These are phyloP conservation scores for Priceomyces haplophilus DNA, from an alignment of 805 yeast genomes.

Conservation along the genomic window DNA sequence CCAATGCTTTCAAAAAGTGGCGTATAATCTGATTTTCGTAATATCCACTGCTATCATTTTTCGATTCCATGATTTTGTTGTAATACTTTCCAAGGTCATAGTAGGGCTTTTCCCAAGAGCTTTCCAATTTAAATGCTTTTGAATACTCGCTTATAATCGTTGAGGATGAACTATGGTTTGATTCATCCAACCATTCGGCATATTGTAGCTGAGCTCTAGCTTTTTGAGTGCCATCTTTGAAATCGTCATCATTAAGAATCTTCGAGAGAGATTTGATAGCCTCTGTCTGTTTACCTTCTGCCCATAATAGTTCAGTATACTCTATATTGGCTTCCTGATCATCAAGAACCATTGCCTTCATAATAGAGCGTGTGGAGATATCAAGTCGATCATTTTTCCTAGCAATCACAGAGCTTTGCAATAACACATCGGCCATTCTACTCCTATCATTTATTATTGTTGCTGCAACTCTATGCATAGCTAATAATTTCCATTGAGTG, in stretches of 20 bases:
- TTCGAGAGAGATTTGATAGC: slow-evolving; percentile 67
- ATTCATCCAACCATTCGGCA: slow-evolving; percentile 83
- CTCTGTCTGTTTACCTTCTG: slow-evolving; percentile 79
- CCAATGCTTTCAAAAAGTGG: slow-evolving; percentile 57
- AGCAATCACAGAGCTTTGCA: slow-evolving; percentile 61
- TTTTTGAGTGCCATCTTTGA: slow-evolving; percentile 14
- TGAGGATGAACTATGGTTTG: slow-evolving; percentile 77
- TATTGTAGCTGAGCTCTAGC: slow-evolving; percentile 66
- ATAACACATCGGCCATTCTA: slow-evolving; percentile 47
- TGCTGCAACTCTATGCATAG: slow-evolving; percentile 53
- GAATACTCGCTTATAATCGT: slow-evolving; percentile 69
- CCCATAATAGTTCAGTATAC: slow-evolving; percentile 82
- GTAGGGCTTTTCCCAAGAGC: slow-evolving; percentile 72
- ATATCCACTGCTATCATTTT: slow-evolving; percentile 45
- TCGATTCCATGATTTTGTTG: slow-evolving; percentile 72
- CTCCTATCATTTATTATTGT: slow-evolving; percentile 25
- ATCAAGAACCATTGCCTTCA: slow-evolving; percentile 51
- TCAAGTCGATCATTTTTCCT: slow-evolving; percentile 68
- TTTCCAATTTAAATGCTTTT: slow-evolving; percentile 52
- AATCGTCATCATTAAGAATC: slow-evolving; percentile 24
- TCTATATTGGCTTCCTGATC: slow-evolving; percentile 59
- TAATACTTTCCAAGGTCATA: slow-evolving; percentile 78
- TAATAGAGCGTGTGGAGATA: slow-evolving; percentile 64
- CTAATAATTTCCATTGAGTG: slow-evolving; percentile 56
- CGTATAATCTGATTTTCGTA: slow-evolving; percentile 55